Conservation (phyloP, 2,329 filamentous ascomycete genomes). For the Claviceps sp. region DNA sequence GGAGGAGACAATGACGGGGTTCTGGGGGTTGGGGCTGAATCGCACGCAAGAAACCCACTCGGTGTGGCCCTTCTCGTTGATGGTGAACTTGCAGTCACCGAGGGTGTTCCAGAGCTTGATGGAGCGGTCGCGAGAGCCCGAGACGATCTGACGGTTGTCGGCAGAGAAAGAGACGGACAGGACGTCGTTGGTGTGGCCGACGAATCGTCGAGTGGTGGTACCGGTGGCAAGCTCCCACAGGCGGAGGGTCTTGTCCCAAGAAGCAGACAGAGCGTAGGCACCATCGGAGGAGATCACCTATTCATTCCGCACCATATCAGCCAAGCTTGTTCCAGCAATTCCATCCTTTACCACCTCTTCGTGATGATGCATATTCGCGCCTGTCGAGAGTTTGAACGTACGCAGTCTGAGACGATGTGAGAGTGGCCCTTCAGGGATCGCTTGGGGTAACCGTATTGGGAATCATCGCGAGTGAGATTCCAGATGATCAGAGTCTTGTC, state of each 20-base stretch:
- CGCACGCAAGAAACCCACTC: slow-evolving; percentile 99
- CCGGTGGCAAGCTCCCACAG: slow-evolving; percentile 98
- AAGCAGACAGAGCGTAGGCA: slow-evolving; percentile 95
- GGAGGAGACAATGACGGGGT: slow-evolving; percentile 96
- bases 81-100: slow-evolving; percentile 99
- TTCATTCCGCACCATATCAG: slow-evolving; percentile 12
- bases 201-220: slow-evolving; percentile 93
- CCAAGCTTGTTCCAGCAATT: slow-evolving; percentile 4
- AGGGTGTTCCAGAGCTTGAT: slow-evolving; percentile 99
- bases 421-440: slow-evolving; percentile 97
- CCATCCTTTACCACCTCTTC: neutral
- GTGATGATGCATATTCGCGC: neutral
- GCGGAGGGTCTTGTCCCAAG: slow-evolving; percentile 99
- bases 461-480: slow-evolving; percentile 98
- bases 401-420: slow-evolving; percentile 99
- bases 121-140: slow-evolving; percentile 91
- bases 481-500: slow-evolving; percentile 99
- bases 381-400: slow-evolving; percentile 40
- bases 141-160: slow-evolving; percentile 99
- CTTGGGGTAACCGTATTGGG: slow-evolving; percentile 97
- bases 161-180: slow-evolving; percentile 99
- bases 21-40: slow-evolving; percentile 99
- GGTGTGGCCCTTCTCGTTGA: slow-evolving; percentile 99
- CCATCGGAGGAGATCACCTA: slow-evolving; percentile 99
- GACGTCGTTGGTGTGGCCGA: slow-evolving; percentile 98